Conservation (phyloP, 768 basidiomycete genomes). For the Mrakia hoshinonis region DNA sequence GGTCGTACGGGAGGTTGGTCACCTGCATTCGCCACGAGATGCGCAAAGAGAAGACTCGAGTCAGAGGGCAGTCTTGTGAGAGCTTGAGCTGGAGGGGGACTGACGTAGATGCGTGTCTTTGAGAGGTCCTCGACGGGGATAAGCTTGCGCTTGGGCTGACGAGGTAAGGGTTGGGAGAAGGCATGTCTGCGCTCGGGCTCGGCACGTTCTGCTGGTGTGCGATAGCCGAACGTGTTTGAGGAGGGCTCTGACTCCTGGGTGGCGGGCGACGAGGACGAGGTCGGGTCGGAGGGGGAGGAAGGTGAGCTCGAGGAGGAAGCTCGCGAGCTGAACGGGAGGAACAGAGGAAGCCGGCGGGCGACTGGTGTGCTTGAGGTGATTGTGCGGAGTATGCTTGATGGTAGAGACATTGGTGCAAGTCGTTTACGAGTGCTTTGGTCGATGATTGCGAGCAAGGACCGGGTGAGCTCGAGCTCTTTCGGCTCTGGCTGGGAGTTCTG, state of each 20-base stretch:
- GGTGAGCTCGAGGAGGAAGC: neutral
- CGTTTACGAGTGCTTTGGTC: no score
- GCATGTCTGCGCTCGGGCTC: no score
- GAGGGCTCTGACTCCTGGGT: neutral
- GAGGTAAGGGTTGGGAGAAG: no score
- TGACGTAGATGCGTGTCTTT: neutral
- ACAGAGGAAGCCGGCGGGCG: neutral
- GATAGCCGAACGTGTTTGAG: neutral
- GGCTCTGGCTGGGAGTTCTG: no score
- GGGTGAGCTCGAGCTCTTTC: neutral
- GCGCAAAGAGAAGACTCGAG: neutral
- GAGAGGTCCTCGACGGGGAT: neutral
- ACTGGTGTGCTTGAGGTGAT: no score
- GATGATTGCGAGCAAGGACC: no score
- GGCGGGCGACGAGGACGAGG: neutral
- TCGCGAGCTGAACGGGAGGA: neutral
- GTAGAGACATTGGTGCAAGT: no score
- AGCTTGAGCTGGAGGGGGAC: neutral
- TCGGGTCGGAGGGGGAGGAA: neutral
- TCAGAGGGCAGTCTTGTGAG: neutral
- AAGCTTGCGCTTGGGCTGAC: neutral
- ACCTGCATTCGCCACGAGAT: neutral
- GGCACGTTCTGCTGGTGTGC: neutral
- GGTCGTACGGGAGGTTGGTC: constrained; percentile 1
- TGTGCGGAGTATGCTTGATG: no score